phyloP scores from a whole-genome alignment of 1,284 basidiomycete species.

The Fistulina hepatica region DNA sequence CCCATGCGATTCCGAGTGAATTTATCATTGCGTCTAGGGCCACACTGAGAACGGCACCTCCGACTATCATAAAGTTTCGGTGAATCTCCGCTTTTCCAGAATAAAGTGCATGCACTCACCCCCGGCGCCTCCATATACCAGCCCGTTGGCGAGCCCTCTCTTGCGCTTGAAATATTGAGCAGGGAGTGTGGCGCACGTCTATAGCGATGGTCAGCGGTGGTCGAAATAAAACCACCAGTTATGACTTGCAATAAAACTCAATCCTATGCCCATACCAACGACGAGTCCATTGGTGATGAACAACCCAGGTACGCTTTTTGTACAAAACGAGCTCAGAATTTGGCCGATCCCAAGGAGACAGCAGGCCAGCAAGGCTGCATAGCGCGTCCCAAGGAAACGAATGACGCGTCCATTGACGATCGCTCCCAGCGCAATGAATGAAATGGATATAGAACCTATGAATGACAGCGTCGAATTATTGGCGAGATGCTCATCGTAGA shows the following conservation, averaged over 20 bases:
- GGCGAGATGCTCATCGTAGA: conserved; percentile 17
- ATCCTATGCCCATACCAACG: conserved; percentile 9
- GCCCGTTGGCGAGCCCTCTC: conserved; percentile 24
- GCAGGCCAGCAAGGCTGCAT: conserved; percentile 18
- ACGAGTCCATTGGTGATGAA: conserved; percentile 22
- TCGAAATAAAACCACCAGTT: too few relatives aligned
- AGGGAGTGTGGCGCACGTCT: conserved; percentile 23
- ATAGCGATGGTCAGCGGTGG: neutral
- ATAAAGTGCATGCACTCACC: neutral
- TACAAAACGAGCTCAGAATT: conserved; percentile 21
- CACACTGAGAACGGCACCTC: conserved; percentile 23
- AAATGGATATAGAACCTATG: conserved; percentile 22
- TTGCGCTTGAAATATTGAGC: conserved; percentile 24
- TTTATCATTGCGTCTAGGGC: conserved; percentile 21
- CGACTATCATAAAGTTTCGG: conserved; percentile 10
- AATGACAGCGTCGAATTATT: conserved; percentile 21
- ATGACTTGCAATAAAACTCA: conserved; percentile 11
- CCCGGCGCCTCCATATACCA: conserved; percentile 24
- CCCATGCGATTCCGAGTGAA: conserved; percentile 22
- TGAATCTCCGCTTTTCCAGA: neutral
- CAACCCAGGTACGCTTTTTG: conserved; percentile 17
- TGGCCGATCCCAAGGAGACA: conserved; percentile 19
- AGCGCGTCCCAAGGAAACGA: conserved; percentile 18
- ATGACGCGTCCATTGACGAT: conserved; percentile 21
- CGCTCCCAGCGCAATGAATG: conserved; percentile 21